These are phyloP conservation scores for Botrytis cinerea DNA, from an alignment of 2,329 filamentous ascomycete genomes.

Conservation along the genomic window DNA sequence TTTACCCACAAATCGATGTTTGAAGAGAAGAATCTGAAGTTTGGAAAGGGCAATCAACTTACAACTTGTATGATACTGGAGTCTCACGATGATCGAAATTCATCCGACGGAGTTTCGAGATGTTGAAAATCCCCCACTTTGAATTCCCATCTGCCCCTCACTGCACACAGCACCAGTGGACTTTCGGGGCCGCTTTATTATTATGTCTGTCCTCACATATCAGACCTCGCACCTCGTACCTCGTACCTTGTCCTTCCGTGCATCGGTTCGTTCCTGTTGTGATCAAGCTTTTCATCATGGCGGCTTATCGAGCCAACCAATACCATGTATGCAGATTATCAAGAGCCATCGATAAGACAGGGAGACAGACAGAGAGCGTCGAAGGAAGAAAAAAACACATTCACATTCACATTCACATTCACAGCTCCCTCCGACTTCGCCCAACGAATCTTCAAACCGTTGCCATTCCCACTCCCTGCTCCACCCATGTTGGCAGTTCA, in stretches of 20 bases:
- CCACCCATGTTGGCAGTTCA: background rate
- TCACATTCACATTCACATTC: background rate
- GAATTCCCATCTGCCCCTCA: background rate
- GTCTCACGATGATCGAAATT: background rate
- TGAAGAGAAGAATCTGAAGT: background rate
- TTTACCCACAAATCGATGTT: background rate
- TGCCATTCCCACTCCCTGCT: background rate
- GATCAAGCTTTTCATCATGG: background rate
- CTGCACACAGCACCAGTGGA: too few species aligned
- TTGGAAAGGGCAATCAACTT: background rate
- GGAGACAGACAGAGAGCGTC: background rate
- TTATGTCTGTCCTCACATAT: background rate
- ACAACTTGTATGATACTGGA: background rate
- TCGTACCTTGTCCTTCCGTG: background rate
- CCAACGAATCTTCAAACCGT: background rate
- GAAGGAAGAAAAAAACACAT: background rate
- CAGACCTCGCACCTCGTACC: too few species aligned
- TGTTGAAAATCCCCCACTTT: conserved; percentile 8
- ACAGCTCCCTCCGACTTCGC: background rate
- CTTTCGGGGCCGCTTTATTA: background rate
- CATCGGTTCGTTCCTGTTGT: background rate
- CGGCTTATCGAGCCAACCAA: background rate
- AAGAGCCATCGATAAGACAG: background rate
- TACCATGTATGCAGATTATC: background rate
- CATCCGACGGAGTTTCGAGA: conserved; percentile 6